Base-by-base conservation (phyloP, 805 yeast genomes). In the Metschnikowia amazonensis region DNA sequence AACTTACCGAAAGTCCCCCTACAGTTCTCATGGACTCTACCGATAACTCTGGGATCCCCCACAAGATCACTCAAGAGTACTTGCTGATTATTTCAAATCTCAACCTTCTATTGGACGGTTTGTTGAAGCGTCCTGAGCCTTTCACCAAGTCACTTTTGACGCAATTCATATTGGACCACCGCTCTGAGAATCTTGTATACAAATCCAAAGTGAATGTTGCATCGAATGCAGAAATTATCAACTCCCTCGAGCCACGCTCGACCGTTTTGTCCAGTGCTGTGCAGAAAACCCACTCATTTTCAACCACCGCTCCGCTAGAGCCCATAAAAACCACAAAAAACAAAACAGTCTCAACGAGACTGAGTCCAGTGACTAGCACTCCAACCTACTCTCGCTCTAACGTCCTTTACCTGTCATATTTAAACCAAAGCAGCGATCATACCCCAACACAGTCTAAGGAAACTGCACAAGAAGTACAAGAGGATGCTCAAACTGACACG, bases 351-450 rank as follows among this genome's bases (percentile, higher is more conserved):
- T 17, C 37, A 7, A 3, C 28, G 18, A 17, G 29, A 13, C 11
- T 32, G 11, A 31, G 36, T 28, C 43, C 36, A 11, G 17, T 32
- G 24, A 11, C 9, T 13, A 32, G 24, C n/a, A 18, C 21, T 29
- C 30, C 43, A 8, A 24, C 10, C 3, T 51, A 44, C 39, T 10
- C 14, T 27, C 45, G 27, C 18, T 34, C 53, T 25, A 53, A 51
- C 33, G 18, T 38, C 23, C 48, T 51, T 45, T 51, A 53, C 37
- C 50, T 47, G 57, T 45, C 53, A 16, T 49, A 53, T 33, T 44
- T 49, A 21, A 46, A 40, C 38, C 51, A 36, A 40, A 18, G 44
- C 27, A 16, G 34, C 14, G 36, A 39, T 11, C 23, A 14, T 11
- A 6, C 21, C n/a, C 13, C 31, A 3, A 23, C 23, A 9, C 27